phyloP scores from a whole-genome alignment of 1,284 basidiomycete genomes.

The Stygiomarasmius scandens region DNA sequence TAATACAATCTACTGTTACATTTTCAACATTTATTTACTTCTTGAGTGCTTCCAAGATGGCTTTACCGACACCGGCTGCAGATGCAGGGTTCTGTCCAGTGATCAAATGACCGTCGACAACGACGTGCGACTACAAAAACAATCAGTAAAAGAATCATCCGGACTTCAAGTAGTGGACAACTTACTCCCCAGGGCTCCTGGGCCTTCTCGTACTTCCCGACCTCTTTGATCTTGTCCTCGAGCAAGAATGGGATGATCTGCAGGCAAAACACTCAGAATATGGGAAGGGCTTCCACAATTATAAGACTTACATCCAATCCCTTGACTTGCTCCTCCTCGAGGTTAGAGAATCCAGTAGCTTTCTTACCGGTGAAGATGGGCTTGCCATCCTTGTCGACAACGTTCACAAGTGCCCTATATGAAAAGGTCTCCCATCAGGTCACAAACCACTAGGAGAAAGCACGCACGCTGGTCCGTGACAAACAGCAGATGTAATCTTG shows the following conservation, averaged over 20 bases:
- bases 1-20: not conserved
- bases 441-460: not conserved
- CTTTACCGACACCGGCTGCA: constrained; percentile 52
- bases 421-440: not conserved
- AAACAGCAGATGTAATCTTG: constrained; percentile 71
- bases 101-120: constrained; percentile 44
- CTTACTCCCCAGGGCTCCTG: constrained; percentile 58
- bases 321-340: constrained; percentile 59
- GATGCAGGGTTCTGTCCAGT: constrained; percentile 80
- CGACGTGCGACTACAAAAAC: constrained; percentile 37
- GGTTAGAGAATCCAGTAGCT: constrained; percentile 73
- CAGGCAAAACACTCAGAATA: constrained; percentile 1
- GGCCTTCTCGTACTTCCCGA: constrained; percentile 67
- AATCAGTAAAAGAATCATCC: not conserved
- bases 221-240: constrained; percentile 60
- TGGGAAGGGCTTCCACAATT: constrained; percentile 3
- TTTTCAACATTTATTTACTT: constrained; percentile 4
- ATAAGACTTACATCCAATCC: constrained; percentile 37
- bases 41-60: constrained; percentile 35
- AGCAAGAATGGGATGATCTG: constrained; percentile 69
- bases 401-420: constrained; percentile 54
- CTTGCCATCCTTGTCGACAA: constrained; percentile 54
- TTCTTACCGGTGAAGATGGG: constrained; percentile 66
- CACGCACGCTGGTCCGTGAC: constrained; percentile 68
- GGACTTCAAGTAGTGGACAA: constrained; percentile 13